These are phyloP conservation scores for Lumnitzera racemosa DNA, from an alignment of 345 rosid genomes.

Conservation along the genomic window DNA sequence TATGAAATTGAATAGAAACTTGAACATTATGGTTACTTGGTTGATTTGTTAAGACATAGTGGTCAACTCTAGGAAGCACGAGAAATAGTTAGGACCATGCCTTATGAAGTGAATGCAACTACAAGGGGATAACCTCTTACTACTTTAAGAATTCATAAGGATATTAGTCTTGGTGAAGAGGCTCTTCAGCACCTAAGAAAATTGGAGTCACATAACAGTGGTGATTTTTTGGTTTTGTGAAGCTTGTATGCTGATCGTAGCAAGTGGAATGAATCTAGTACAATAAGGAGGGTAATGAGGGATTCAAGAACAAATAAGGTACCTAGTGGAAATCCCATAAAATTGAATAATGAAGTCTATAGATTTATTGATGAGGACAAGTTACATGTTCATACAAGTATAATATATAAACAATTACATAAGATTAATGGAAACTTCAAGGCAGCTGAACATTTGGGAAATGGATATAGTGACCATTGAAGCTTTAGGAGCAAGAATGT, in stretches of 20 bases:
- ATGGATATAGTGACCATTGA: slow-evolving; percentile 4
- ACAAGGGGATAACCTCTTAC: slow-evolving; percentile 81
- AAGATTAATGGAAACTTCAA: slow-evolving; percentile 31
- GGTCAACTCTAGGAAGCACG: slow-evolving; percentile 54
- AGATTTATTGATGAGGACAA: slow-evolving; percentile 47
- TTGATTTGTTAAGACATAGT: slow-evolving; percentile 60
- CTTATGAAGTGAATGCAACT: slow-evolving; percentile 59
- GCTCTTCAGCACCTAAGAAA: slow-evolving; percentile 42
- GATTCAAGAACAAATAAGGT: slow-evolving; percentile 47
- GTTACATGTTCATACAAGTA: slow-evolving; percentile 32
- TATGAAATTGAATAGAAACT: slow-evolving; percentile 40
- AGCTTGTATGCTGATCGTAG: slow-evolving; percentile 49
- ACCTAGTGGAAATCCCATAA: slow-evolving; percentile 59
- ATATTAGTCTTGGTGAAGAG: slow-evolving; percentile 46
- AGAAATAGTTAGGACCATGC: slow-evolving; percentile 41
- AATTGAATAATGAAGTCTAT: slow-evolving; percentile 35
- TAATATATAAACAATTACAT: slow-evolving; percentile 27
- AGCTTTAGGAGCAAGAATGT: too few species aligned
- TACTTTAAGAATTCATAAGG: slow-evolving; percentile 48
- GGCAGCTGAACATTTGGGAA: slow-evolving; percentile 10
- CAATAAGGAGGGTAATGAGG: slow-evolving; percentile 53
- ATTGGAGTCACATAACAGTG: slow-evolving; percentile 73
- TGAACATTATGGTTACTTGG: slow-evolving; percentile 72
- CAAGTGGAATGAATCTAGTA: slow-evolving; percentile 56
- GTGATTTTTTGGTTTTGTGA: slow-evolving; percentile 58